Conservation (phyloP, 331 rosid species). For the Cydonia oblonga region DNA sequence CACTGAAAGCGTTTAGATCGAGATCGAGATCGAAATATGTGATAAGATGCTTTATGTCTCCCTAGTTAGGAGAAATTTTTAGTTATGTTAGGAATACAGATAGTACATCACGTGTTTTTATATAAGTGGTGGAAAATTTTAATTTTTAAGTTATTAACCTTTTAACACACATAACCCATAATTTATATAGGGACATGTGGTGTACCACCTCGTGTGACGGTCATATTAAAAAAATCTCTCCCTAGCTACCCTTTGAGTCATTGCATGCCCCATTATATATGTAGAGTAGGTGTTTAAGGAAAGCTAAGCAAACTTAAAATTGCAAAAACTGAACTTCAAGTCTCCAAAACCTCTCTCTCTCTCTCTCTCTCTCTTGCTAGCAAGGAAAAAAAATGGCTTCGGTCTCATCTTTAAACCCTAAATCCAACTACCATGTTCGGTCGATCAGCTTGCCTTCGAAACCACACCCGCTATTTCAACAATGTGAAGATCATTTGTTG, state of each 20-base stretch:
- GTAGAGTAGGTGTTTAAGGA: not conserved
- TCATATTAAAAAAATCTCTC: no score
- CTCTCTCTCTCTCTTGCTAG: not conserved
- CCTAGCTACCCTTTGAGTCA: not conserved
- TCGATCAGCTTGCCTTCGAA: constrained; percentile 50
- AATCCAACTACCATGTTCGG: constrained; percentile 31
- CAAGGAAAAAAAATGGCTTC: constrained; percentile 21
- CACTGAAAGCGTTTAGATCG: constrained; percentile 25
- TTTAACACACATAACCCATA: no score
- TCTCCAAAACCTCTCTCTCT: not conserved
- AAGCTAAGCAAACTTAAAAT: not conserved
- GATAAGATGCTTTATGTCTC: constrained; percentile 22
- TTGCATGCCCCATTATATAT: not conserved
- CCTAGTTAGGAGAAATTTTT: not conserved
- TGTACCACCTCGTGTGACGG: no score
- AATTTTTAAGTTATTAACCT: no score
- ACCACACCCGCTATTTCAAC: constrained; percentile 46
- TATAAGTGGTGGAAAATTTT: no score
- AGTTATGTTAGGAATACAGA: no score
- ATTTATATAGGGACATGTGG: no score
- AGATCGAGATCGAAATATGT: constrained; percentile 19
- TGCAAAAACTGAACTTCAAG: not conserved
- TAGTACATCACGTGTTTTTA: no score
- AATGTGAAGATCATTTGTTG: constrained; percentile 38
- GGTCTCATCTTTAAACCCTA: constrained; percentile 13